Evolutionary conservation across 176 grass and related monocot genomes (phyloP).

Genomic region (Oryza punctata): DNA sequence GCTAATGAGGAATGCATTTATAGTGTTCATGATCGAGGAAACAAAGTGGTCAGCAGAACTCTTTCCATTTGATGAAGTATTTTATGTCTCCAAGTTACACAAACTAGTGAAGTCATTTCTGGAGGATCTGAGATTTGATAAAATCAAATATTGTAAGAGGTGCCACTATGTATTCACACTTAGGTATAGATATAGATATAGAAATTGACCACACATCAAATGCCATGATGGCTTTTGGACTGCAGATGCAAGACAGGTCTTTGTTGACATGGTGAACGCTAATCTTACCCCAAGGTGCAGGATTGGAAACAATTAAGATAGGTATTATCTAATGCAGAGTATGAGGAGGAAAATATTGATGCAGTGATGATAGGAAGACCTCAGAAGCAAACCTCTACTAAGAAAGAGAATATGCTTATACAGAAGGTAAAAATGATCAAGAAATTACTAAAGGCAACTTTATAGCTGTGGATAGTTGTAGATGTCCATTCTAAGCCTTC

Average conservation of each 20-base stretch:
- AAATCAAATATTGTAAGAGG: background rate
- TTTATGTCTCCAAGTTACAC: background rate
- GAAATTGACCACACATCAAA: background rate
- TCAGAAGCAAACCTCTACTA: conserved; percentile 41
- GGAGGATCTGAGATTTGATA: background rate
- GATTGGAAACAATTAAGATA: background rate
- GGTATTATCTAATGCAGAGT: conserved; percentile 21
- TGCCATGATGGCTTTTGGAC: background rate
- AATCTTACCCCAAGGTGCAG: background rate
- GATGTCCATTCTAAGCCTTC: conserved; percentile 63
- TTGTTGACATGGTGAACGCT: background rate
- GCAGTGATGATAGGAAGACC: conserved; percentile 18
- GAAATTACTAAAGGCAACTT: conserved; percentile 66
- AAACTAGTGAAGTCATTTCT: conserved; percentile 1
- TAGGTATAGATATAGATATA: conserved; percentile 12
- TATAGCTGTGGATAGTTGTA: conserved; percentile 55
- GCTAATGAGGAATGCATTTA: conserved; percentile 14
- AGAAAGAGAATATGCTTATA: conserved; percentile 50
- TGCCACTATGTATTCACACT: background rate
- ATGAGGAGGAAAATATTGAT: background rate
- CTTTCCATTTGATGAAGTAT: conserved; percentile 11
- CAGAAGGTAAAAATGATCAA: conserved; percentile 53
- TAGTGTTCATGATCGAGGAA: background rate
- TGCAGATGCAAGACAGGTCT: background rate
- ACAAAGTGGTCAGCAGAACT: background rate